phyloP scores from a whole-genome alignment of 768 basidiomycete species.

The Hygrocybe coccinea region DNA sequence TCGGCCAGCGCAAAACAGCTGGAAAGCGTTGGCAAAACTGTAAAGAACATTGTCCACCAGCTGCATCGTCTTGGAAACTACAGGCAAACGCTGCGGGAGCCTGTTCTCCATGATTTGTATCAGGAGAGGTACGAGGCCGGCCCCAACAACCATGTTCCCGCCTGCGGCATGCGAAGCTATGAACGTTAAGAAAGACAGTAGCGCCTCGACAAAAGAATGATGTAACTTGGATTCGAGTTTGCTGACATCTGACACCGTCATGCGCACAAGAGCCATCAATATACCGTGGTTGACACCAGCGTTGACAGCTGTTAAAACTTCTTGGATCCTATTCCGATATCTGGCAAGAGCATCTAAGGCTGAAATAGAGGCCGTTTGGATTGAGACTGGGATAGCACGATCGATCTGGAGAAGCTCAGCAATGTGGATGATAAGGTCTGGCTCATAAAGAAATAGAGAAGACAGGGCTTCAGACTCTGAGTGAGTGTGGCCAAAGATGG shows the following conservation, averaged over 20 bases:
- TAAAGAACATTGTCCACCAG: constrained; percentile 91
- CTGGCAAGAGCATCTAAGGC: constrained; percentile 88
- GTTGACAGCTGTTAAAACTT: constrained; percentile 86
- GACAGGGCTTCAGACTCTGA: constrained; percentile 72
- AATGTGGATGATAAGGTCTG: constrained; percentile 82
- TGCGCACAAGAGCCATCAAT: constrained; percentile 82
- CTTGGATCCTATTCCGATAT: constrained; percentile 77
- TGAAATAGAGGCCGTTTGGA: constrained; percentile 81
- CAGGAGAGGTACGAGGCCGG: constrained; percentile 83
- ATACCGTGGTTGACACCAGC: constrained; percentile 96
- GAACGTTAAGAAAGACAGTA: constrained; percentile 82
- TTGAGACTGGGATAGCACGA: constrained; percentile 57
- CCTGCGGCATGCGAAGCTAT: constrained; percentile 81
- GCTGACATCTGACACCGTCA: constrained; percentile 69
- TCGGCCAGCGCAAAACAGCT: constrained; percentile 74
- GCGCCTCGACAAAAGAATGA: constrained; percentile 75
- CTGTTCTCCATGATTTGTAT: constrained; percentile 85
- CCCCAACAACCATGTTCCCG: constrained; percentile 91
- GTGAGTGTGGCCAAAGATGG: constrained; percentile 87
- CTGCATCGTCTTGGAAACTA: constrained; percentile 87
- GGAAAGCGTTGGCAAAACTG: constrained; percentile 81
- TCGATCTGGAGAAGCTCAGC: constrained; percentile 87
- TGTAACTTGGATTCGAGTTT: constrained; percentile 61
- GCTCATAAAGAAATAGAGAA: constrained; percentile 89
- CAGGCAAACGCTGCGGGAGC: constrained; percentile 59